phyloP scores from a whole-genome alignment of 2,329 filamentous ascomycete genomes.

The Camptophora hylomeconis region DNA sequence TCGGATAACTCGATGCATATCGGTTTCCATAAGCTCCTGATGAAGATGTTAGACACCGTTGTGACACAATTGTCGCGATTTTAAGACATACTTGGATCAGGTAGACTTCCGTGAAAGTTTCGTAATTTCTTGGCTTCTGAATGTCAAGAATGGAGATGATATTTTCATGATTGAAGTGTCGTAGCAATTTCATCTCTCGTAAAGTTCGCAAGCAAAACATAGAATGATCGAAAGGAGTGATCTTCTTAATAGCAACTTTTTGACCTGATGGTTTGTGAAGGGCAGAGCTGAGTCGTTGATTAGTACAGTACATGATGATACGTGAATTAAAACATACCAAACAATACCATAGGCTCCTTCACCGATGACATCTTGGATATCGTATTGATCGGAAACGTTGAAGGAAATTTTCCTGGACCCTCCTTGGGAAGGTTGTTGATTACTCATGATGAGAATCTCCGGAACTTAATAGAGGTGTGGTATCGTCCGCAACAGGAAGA shows the following conservation, averaged over 20 bases:
- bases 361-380: conserved; percentile 98
- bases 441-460: conserved; percentile 30
- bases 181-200: conserved; percentile 96
- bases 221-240: conserved; percentile 96
- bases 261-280: conserved; percentile 96
- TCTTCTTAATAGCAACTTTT: conserved; percentile 99
- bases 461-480: too few species aligned
- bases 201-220: conserved; percentile 97
- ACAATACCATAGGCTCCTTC: conserved; percentile 98
- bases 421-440: conserved; percentile 39
- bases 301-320: conserved; percentile 1
- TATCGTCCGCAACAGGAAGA: too few species aligned
- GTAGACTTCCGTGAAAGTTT: conserved; percentile 94
- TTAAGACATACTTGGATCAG: conserved; percentile 70
- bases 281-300: conserved; percentile 55
- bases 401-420: conserved; percentile 89
- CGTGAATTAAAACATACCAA: conserved; percentile 50
- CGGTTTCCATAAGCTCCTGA: conserved; percentile 97
- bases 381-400: conserved; percentile 98
- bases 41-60: background rate
- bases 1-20: conserved; percentile 98
- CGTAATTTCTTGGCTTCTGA: conserved; percentile 92
- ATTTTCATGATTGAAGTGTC: conserved; percentile 99
- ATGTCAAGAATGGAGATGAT: conserved; percentile 99
- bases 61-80: background rate